A percentile compares a stretch with the other conserved stretches of the same genome.
phyloP scores from a whole-genome alignment of 768 basidiomycete genomes.

The Collybiopsis confluens region DNA sequence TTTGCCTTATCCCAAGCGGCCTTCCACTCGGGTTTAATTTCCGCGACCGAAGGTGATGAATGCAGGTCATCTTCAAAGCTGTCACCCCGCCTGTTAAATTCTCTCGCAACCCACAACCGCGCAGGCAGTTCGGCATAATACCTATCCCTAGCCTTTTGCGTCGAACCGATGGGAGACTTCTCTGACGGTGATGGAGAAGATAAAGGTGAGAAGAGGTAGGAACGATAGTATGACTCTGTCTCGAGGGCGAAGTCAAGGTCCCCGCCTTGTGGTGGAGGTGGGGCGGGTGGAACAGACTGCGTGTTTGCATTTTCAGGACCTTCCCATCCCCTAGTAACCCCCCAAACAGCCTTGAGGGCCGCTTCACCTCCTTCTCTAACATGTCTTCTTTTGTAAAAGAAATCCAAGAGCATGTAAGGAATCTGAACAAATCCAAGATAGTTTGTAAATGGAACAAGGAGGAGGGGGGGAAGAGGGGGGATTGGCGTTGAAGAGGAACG shows the following conservation, averaged over 20 bases:
- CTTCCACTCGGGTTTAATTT: not conserved
- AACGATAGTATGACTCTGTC: constrained; percentile 66
- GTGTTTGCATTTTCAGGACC: constrained; percentile 23
- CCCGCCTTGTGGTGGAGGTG: constrained; percentile 21
- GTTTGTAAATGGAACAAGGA: constrained; percentile 71
- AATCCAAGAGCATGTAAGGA: constrained; percentile 86
- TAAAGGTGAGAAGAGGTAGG: constrained; percentile 26
- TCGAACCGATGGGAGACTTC: constrained; percentile 36
- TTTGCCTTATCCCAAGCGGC: not conserved
- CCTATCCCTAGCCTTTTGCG: constrained; percentile 63
- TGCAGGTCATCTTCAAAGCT: constrained; percentile 50
- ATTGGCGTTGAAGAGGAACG: constrained; percentile 51
- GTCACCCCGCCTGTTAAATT: constrained; percentile 51
- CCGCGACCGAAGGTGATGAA: not conserved
- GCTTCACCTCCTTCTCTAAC: constrained; percentile 80
- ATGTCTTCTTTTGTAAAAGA: constrained; percentile 84
- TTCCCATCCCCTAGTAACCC: constrained; percentile 55
- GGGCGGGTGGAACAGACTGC: constrained; percentile 11
- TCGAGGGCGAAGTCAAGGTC: constrained; percentile 75
- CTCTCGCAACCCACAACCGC: constrained; percentile 68
- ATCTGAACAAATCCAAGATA: constrained; percentile 80
- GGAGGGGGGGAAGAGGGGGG: constrained; percentile 74
- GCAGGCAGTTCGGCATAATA: constrained; percentile 73
- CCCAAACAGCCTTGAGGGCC: constrained; percentile 69
- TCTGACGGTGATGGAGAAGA: constrained; percentile 20